Conservation (phyloP, 345 rosid species). For the Cardiospermum halicacabum region DNA sequence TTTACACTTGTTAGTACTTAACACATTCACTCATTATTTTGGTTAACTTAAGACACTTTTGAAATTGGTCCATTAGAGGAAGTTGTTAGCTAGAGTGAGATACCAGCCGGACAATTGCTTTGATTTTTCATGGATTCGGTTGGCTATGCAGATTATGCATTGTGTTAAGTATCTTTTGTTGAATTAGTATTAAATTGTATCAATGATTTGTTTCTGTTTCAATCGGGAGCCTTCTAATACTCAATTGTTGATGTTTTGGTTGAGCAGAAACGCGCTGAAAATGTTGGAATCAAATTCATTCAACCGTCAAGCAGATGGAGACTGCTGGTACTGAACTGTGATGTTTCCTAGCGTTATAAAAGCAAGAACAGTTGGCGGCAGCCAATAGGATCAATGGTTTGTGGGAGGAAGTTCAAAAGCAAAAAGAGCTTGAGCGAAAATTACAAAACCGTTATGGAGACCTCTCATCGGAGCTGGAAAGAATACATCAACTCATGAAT, state of each 20-base stretch:
- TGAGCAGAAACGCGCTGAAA: slow-evolving; percentile 68
- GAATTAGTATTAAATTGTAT: background rate
- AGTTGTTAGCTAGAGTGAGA: background rate
- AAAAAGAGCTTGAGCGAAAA: slow-evolving; percentile 75
- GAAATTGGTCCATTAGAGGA: background rate
- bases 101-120: background rate
- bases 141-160: background rate
- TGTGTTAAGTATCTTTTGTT: too few relatives aligned
- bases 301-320: slow-evolving; percentile 78
- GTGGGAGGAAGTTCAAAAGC: slow-evolving; percentile 88
- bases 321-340: slow-evolving; percentile 84
- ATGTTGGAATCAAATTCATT: slow-evolving; percentile 69
- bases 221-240: background rate
- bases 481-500: slow-evolving; percentile 37
- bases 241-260: slow-evolving; percentile 17
- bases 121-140: background rate
- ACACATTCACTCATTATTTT: too few relatives aligned
- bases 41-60: background rate
- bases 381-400: slow-evolving; percentile 70
- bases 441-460: slow-evolving; percentile 73
- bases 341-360: slow-evolving; percentile 85
- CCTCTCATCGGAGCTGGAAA: slow-evolving; percentile 55
- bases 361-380: slow-evolving; percentile 91
- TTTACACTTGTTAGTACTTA: too few relatives aligned
- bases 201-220: background rate